A percentile compares a stretch with the other conserved stretches of the same genome.
These are phyloP conservation scores for Malus hybrid DNA, from an alignment of 331 rosid genomes.

Conservation along the genomic window DNA sequence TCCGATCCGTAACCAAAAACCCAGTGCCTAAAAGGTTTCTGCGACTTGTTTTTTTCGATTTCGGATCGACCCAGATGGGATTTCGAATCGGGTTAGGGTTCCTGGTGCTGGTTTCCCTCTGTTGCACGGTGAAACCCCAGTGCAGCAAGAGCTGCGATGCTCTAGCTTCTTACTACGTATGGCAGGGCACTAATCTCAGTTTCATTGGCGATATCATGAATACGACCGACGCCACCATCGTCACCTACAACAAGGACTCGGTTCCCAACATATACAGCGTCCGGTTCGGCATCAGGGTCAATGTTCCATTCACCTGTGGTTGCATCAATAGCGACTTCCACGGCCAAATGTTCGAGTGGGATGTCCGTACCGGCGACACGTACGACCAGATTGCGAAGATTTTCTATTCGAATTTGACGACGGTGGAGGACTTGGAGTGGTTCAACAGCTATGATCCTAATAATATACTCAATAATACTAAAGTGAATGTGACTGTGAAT, in stretches of 20 bases:
- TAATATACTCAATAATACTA: conserved; percentile 20
- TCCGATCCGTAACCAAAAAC: not conserved
- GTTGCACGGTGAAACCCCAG: conserved; percentile 20
- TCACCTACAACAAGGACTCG: conserved; percentile 31
- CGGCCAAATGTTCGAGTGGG: conserved; percentile 37
- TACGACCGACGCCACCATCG: conserved; percentile 15
- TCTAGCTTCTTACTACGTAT: conserved; percentile 40
- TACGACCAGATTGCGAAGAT: conserved; percentile 19
- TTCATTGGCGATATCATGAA: conserved; percentile 14
- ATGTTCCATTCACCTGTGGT: conserved; percentile 48
- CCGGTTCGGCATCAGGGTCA: not conserved
- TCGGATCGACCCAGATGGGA: conserved; percentile 26
- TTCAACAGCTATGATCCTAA: conserved; percentile 14
- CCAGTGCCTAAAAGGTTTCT: not conserved
- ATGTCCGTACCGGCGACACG: conserved; percentile 1
- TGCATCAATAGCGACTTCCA: conserved; percentile 37
- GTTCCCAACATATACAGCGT: conserved; percentile 28
- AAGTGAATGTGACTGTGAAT: conserved; percentile 37
- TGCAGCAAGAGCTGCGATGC: conserved; percentile 44
- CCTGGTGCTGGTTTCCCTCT: conserved; percentile 1
- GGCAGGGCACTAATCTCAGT: conserved; percentile 13
- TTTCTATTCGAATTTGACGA: conserved; percentile 41
- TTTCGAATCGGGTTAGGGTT: conserved; percentile 6
- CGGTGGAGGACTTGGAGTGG: conserved; percentile 19
- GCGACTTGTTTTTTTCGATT: not conserved